A percentile compares a stretch with the other conserved stretches of the same genome.
phyloP scores from a whole-genome alignment of 805 yeast genomes.

The Candida mattraensis region DNA sequence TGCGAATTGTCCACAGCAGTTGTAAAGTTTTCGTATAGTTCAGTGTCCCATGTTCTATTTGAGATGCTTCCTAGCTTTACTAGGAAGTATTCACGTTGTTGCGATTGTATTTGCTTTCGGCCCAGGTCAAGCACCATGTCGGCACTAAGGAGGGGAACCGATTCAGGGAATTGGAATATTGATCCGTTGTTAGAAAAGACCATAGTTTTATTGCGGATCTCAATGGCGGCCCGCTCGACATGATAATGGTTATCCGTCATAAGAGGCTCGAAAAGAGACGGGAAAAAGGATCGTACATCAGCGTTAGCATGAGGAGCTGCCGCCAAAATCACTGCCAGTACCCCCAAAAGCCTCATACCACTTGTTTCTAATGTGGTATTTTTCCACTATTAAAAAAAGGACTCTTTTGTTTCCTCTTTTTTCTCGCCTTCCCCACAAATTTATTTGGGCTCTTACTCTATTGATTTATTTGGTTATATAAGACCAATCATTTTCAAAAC shows the following conservation, averaged over 20 bases:
- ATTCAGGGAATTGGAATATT: slow-evolving; percentile 6
- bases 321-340: slow-evolving; percentile 1
- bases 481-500: slow-evolving; percentile 4
- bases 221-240: slow-evolving; percentile 12
- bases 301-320: slow-evolving; percentile 1
- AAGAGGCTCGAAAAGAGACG: slow-evolving; percentile 11
- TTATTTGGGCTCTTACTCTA: no score
- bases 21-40: slow-evolving; percentile 64
- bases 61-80: slow-evolving; percentile 15
- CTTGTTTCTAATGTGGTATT: no score
- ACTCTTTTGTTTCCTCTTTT: slow-evolving; percentile 2
- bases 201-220: slow-evolving; percentile 12
- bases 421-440: no score
- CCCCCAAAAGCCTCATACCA: slow-evolving; percentile 1
- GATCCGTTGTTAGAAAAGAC: slow-evolving; percentile 20
- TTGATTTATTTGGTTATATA: slow-evolving; percentile 2
- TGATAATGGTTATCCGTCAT: slow-evolving; percentile 8
- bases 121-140: slow-evolving; percentile 12
- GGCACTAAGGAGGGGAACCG: slow-evolving; percentile 7
- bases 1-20: slow-evolving; percentile 71
- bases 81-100: slow-evolving; percentile 16
- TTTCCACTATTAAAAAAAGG: no score
- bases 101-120: slow-evolving; percentile 8
- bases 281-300: slow-evolving; percentile 11
- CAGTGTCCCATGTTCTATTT: slow-evolving; percentile 28